Conservation (phyloP, 169 alveolate species). For the Plasmodium fragile region DNA sequence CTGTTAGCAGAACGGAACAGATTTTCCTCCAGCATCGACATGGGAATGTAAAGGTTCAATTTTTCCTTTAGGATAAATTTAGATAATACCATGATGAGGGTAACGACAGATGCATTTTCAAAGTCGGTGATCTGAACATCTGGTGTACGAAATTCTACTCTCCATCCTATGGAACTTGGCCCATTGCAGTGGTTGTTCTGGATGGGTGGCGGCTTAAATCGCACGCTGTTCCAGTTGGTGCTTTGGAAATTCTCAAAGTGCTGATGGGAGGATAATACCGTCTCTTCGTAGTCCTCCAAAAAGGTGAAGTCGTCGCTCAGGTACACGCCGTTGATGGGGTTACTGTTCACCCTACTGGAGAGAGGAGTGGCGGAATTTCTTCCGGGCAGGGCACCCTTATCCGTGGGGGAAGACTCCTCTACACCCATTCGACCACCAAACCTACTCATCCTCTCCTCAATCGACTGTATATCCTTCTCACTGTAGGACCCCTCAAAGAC, state of each 20-base stretch:
- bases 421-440: background rate
- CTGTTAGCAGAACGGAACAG: conserved; percentile 88
- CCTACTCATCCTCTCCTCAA: conserved; percentile 52
- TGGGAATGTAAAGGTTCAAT: conserved; percentile 94
- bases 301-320: conserved; percentile 41
- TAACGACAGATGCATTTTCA: conserved; percentile 93
- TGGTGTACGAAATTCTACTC: conserved; percentile 96
- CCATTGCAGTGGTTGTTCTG: conserved; percentile 46
- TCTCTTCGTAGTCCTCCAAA: conserved; percentile 74
- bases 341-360: background rate
- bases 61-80: conserved; percentile 84
- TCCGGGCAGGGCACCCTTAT: background rate
- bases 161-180: conserved; percentile 87
- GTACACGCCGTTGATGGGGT: conserved; percentile 1
- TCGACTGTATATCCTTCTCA: conserved; percentile 61
- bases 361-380: background rate
- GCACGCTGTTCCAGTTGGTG: conserved; percentile 97
- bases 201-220: conserved; percentile 97
- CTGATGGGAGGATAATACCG: conserved; percentile 61
- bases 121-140: conserved; percentile 95
- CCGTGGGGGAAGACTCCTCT: background rate
- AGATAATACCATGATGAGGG: conserved; percentile 84
- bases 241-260: conserved; percentile 96
- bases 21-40: conserved; percentile 93
- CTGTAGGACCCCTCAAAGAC: conserved; percentile 84